Conservation (phyloP, 129 eudicot species). For the Flaveria bidentis region DNA sequence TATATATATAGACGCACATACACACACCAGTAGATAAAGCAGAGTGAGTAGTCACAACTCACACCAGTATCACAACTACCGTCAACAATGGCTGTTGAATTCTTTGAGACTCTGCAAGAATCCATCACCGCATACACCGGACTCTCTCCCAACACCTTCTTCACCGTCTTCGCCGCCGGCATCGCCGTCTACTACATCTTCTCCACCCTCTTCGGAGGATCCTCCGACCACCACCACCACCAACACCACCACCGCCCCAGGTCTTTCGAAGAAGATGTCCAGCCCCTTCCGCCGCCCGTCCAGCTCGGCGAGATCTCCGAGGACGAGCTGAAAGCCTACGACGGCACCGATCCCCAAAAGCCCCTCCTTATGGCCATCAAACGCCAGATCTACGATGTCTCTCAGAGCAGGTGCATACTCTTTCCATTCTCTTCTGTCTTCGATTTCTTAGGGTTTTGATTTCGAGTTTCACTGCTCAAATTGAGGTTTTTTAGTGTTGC, state of each 20-base stretch:
- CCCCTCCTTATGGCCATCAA: slow-evolving; percentile 96
- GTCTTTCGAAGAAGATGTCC: slow-evolving; percentile 24
- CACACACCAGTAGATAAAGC: background rate
- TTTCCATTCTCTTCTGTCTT: no score
- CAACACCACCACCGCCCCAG: slow-evolving; percentile 35
- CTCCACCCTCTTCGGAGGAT: slow-evolving; percentile 55
- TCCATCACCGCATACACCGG: slow-evolving; percentile 83
- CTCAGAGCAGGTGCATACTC: slow-evolving; percentile 67
- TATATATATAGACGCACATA: no score
- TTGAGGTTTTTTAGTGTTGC: no score
- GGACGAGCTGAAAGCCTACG: slow-evolving; percentile 64
- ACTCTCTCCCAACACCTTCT: slow-evolving; percentile 76
- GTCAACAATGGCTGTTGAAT: slow-evolving; percentile 57
- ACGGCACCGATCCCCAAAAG: slow-evolving; percentile 71
- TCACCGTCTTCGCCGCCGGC: slow-evolving; percentile 69
- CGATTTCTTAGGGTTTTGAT: no score
- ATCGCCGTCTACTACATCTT: slow-evolving; percentile 65
- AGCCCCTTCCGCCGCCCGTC: slow-evolving; percentile 95
- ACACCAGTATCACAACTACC: no score
- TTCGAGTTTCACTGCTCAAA: no score
- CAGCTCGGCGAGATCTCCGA: slow-evolving; percentile 85
- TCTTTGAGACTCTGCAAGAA: slow-evolving; percentile 45
- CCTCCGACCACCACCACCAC: slow-evolving; percentile 36
- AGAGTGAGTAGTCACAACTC: no score
- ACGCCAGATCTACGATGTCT: slow-evolving; percentile 93